Conservation (phyloP, 2,329 filamentous ascomycete species). For the Diplodia scrobiculata region DNA sequence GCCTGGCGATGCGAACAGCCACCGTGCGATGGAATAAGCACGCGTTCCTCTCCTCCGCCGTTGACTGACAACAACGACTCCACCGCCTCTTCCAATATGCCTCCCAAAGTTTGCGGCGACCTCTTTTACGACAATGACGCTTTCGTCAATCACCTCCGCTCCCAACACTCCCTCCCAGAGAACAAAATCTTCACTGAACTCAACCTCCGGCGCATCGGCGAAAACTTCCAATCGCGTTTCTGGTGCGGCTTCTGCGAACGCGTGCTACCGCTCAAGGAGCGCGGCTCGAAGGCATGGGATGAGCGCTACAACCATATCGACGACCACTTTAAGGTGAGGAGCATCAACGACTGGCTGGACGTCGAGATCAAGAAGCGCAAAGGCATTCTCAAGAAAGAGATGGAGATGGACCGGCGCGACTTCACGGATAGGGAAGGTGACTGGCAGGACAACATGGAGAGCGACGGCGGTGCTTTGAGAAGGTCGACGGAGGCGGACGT, state of each 20-base stretch:
- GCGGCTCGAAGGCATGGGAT: conserved; percentile 60
- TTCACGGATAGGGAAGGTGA: not conserved
- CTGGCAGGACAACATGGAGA: not conserved
- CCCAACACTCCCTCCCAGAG: conserved; percentile 50
- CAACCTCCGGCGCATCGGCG: conserved; percentile 62
- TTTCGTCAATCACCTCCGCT: conserved; percentile 64
- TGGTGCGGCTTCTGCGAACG: conserved; percentile 84
- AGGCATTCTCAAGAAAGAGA: conserved; percentile 32
- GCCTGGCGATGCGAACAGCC: conserved; percentile 68
- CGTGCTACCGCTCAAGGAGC: conserved; percentile 56
- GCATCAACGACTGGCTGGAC: conserved; percentile 61
- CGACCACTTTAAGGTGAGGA: conserved; percentile 61
- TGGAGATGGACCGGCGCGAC: not conserved
- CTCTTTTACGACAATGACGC: conserved; percentile 61
- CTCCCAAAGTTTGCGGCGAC: conserved; percentile 54
- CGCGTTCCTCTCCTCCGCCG: not conserved
- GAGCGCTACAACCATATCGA: conserved; percentile 75
- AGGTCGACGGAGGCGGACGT: not conserved
- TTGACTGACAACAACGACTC: not conserved
- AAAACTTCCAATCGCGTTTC: conserved; percentile 66
- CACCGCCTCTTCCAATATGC: not conserved
- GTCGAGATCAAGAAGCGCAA: conserved; percentile 45
- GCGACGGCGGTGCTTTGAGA: not conserved
- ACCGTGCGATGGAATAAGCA: not conserved
- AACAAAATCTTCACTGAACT: conserved; percentile 49